Evolutionary conservation across 352 stramenopile genomes (phyloP), one percentile per base, ranked within the genome.

Genomic region (Phytophthora vignae): DNA sequence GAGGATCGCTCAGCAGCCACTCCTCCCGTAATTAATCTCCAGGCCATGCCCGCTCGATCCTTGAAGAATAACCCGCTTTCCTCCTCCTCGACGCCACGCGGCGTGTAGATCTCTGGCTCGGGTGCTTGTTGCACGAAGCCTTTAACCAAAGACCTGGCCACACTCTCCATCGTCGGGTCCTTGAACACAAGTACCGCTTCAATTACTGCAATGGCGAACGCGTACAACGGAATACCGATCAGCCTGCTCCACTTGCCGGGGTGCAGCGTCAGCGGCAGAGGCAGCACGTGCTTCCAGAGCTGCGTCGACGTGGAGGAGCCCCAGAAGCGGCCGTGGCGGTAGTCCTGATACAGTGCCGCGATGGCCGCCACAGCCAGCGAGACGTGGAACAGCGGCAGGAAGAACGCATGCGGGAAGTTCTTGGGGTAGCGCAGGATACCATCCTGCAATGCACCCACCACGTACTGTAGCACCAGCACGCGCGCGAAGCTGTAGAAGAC

Each of bases 401-500:
- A 84, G 40, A 92, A 77, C 0, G 55, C 73, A 29, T 81, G 82
- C 29, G 81, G 82, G 61, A 91, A 90, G 56, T 84, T 90, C 60
- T 76, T 83, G 12, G 81, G 77, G 53, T 88, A 87, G 19, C 78
- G 72, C 36, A 82, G 60, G 54, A 91, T 88, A 40, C 74, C 82
- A 64, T 87, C 78, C 52, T 83, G 82, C 17, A 84, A 27, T 10
- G 78, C 80, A 38, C 77, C 84, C 21, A 91, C 67, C 50, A 78
- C 53, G 55, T 76, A 80, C 48, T 93, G 84, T n/a, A 90, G 56
- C 55, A 77, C 69, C 62, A 94, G 67, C n/a, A 95, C 78, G 53
- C 83, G 81, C 49, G 86, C 83, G 64, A 90, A 95, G 29, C 75
- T 84, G 73, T 92, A 94, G 71, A 91, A 82, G 48, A 77, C 60